Evolutionary conservation across 2,329 filamentous ascomycete genomes (phyloP).

Genomic region (Atkinsonella texensis): DNA sequence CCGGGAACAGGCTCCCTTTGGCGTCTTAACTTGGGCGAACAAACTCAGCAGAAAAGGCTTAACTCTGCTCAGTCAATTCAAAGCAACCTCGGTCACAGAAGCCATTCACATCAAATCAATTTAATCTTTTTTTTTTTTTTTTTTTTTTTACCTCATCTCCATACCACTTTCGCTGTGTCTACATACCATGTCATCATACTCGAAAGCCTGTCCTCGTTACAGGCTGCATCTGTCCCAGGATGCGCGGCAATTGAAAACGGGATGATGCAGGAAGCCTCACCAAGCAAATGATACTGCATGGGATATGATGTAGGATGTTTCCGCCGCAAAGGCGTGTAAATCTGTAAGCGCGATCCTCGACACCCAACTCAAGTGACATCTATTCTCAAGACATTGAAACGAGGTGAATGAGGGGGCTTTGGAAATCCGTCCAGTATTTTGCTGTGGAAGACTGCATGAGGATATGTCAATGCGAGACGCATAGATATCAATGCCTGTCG

Average conservation of each 20-base stretch:
- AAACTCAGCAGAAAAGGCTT: too few species aligned
- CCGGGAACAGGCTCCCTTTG: too few species aligned
- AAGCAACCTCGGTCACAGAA: too few species aligned
- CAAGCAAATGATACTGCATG: background rate
- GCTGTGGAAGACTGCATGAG: too few species aligned
- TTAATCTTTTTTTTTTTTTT: background rate
- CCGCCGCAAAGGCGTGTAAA: background rate
- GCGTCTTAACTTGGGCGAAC: too few species aligned
- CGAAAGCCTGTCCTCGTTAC: background rate
- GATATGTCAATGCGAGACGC: too few species aligned
- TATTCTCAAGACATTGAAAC: too few species aligned
- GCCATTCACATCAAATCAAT: background rate
- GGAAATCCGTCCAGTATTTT: too few species aligned
- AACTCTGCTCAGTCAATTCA: too few species aligned
- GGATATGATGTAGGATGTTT: background rate
- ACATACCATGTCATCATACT: background rate
- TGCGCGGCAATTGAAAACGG: background rate
- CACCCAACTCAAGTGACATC: background rate
- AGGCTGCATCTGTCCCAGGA: background rate
- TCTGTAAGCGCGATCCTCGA: background rate
- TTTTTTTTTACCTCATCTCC: background rate
- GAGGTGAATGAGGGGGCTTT: too few species aligned
- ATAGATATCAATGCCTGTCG: too few species aligned
- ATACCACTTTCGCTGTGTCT: background rate
- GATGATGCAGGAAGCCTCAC: background rate